A percentile compares a stretch with the other conserved stretches of the same genome.
Evolutionary conservation across 805 yeast species (phyloP).

Genomic region (Candida dendrica): DNA sequence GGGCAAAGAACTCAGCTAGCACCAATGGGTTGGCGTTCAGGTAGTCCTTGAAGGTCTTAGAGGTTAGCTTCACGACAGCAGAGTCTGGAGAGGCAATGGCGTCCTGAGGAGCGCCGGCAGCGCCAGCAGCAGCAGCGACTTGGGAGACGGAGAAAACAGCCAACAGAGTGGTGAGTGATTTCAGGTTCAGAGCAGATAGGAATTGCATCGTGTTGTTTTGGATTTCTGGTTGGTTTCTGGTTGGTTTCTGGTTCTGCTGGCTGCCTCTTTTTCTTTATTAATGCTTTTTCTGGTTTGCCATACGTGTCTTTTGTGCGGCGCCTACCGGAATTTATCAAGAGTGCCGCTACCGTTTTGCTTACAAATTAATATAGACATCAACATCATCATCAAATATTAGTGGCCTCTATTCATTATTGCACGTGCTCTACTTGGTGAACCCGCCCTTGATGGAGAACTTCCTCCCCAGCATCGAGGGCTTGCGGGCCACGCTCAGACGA

Average conservation of each 20-base stretch:
- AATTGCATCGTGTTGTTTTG: conserved; percentile 28
- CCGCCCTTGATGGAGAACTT: not conserved
- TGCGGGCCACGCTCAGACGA: conserved; percentile 24
- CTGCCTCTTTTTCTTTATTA: too few relatives aligned
- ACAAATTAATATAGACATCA: too few relatives aligned
- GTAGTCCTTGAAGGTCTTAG: conserved; percentile 58
- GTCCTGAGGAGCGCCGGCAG: conserved; percentile 40
- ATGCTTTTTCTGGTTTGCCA: not conserved
- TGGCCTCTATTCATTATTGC: too few relatives aligned
- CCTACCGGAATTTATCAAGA: not conserved
- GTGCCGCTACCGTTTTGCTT: too few relatives aligned
- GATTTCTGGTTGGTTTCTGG: too few relatives aligned
- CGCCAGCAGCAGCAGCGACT: conserved; percentile 35
- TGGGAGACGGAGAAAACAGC: conserved; percentile 25
- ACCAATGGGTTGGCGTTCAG: conserved; percentile 70
- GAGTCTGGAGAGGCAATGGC: conserved; percentile 79
- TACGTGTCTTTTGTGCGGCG: not conserved
- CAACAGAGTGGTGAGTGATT: conserved; percentile 33
- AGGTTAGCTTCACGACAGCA: conserved; percentile 75
- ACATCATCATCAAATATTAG: too few relatives aligned
- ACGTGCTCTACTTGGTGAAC: too few relatives aligned
- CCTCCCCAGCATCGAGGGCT: conserved; percentile 22
- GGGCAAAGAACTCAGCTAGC: conserved; percentile 83
- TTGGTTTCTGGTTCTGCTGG: too few relatives aligned
- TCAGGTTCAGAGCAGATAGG: conserved; percentile 23